Conservation (phyloP, 2,329 filamentous ascomycete species). For the Zymoseptoria crescenta region DNA sequence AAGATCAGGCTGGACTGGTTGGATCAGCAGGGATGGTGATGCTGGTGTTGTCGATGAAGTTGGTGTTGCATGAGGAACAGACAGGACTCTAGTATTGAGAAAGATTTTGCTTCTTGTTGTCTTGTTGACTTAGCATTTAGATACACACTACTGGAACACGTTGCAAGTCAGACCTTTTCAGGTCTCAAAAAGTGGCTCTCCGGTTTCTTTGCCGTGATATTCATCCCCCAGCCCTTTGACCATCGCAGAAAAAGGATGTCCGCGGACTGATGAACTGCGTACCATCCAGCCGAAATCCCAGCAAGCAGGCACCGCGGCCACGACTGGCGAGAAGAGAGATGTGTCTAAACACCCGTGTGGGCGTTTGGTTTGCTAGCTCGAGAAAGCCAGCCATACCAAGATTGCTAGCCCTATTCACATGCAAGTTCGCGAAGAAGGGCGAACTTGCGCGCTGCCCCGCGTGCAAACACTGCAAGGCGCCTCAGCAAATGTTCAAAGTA, state of each 20-base stretch:
- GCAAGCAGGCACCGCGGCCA: no score
- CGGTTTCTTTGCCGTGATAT: not conserved
- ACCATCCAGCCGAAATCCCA: no score
- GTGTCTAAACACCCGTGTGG: not conserved
- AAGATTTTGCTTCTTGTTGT: not conserved
- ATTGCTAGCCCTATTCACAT: not conserved
- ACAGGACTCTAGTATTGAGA: not conserved
- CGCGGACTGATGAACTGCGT: no score
- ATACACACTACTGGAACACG: not conserved
- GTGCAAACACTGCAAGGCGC: not conserved
- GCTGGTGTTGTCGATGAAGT: no score
- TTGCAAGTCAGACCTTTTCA: not conserved
- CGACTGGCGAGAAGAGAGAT: no score
- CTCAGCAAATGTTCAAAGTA: not conserved
- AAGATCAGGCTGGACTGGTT: slow-evolving; percentile 49
- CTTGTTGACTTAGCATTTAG: not conserved
- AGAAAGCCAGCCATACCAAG: not conserved
- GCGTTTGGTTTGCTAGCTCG: not conserved
- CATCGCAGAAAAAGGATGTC: no score
- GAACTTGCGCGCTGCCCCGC: not conserved
- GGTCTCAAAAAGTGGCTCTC: not conserved
- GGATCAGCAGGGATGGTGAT: slow-evolving; percentile 6
- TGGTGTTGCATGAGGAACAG: not conserved
- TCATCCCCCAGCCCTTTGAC: no score
- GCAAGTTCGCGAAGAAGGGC: not conserved